These are phyloP conservation scores for Mycosphaerella sp. DNA, from an alignment of 2,329 filamentous ascomycete species.

Conservation along the genomic window DNA sequence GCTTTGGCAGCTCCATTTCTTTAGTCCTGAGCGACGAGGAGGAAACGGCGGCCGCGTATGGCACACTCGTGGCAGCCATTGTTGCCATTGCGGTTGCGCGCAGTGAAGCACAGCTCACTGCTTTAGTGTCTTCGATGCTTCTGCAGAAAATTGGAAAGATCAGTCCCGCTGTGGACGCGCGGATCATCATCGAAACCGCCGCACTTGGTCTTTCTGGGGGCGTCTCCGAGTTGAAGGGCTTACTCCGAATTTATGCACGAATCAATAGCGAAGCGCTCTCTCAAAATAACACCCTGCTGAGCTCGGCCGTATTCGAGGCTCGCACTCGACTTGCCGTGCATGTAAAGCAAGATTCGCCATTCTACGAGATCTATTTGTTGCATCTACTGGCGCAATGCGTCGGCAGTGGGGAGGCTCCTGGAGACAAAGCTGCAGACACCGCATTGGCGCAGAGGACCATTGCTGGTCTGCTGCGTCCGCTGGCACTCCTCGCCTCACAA, in stretches of 20 bases:
- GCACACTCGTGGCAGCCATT: slow-evolving; percentile 90
- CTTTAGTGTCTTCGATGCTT: slow-evolving; percentile 88
- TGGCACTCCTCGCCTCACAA: slow-evolving; percentile 73
- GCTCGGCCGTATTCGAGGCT: slow-evolving; percentile 71
- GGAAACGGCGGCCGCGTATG: slow-evolving; percentile 68
- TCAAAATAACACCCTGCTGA: slow-evolving; percentile 59
- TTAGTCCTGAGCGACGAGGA: slow-evolving; percentile 67
- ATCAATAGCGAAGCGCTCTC: slow-evolving; percentile 66
- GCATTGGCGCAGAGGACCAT: slow-evolving; percentile 83
- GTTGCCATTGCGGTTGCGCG: slow-evolving; percentile 79
- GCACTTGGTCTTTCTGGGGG: slow-evolving; percentile 70
- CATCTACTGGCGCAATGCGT: slow-evolving; percentile 82
- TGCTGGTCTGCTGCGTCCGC: slow-evolving; percentile 73
- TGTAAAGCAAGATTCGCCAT: slow-evolving; percentile 60
- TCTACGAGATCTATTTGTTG: slow-evolving; percentile 77
- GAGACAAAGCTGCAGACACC: slow-evolving; percentile 39
- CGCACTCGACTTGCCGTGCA: slow-evolving; percentile 70
- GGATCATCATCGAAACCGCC: slow-evolving; percentile 77
- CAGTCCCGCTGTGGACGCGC: slow-evolving; percentile 69
- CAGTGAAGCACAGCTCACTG: slow-evolving; percentile 85
- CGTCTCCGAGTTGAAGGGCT: slow-evolving; percentile 71
- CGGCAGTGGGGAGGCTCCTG: slow-evolving; percentile 79
- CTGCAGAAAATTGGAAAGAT: slow-evolving; percentile 92
- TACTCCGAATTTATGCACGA: slow-evolving; percentile 76
- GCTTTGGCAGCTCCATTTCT: slow-evolving; percentile 66